Evolutionary conservation across 208 protist genomes (phyloP).

Genomic region (Crithidia bombi): DNA sequence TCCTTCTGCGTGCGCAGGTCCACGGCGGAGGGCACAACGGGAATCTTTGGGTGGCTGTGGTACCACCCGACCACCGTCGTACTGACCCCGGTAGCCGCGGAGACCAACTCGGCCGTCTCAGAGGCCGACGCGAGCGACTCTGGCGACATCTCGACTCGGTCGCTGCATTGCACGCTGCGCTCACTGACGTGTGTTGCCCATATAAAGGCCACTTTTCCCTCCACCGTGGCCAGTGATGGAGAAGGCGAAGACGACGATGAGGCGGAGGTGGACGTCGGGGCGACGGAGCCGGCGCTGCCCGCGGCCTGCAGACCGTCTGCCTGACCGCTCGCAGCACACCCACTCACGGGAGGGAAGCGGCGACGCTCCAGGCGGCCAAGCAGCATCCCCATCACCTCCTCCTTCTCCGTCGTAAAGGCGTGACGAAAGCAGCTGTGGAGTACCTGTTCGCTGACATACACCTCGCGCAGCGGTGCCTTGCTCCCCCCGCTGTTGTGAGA

Average conservation of each 20-base stretch:
- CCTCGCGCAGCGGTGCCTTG: constrained; percentile 42
- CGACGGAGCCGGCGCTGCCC: neutral
- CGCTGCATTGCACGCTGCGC: constrained; percentile 71
- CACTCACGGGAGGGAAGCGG: too few species aligned
- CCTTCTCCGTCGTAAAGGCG: constrained; percentile 73
- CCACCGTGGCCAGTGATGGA: neutral
- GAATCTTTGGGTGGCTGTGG: constrained; percentile 88
- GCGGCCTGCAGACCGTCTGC: neutral
- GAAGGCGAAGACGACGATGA: neutral
- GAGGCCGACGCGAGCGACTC: constrained; percentile 59
- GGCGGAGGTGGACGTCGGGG: neutral
- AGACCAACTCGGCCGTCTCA: constrained; percentile 61
- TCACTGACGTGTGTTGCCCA: constrained; percentile 58
- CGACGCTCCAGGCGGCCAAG: constrained; percentile 52
- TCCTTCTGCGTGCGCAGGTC: constrained; percentile 80
- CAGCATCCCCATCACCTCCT: constrained; percentile 86
- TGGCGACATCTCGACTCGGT: constrained; percentile 76
- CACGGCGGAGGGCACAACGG: constrained; percentile 66
- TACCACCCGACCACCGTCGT: constrained; percentile 88
- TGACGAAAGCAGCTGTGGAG: constrained; percentile 70
- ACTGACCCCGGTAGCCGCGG: constrained; percentile 22
- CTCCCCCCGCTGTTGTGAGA: neutral
- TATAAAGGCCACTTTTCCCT: constrained; percentile 55
- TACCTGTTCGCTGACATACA: constrained; percentile 62
- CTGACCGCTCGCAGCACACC: too few species aligned